Base-by-base conservation (phyloP, 768 basidiomycete genomes). In the Panaeolus papilionaceus region DNA sequence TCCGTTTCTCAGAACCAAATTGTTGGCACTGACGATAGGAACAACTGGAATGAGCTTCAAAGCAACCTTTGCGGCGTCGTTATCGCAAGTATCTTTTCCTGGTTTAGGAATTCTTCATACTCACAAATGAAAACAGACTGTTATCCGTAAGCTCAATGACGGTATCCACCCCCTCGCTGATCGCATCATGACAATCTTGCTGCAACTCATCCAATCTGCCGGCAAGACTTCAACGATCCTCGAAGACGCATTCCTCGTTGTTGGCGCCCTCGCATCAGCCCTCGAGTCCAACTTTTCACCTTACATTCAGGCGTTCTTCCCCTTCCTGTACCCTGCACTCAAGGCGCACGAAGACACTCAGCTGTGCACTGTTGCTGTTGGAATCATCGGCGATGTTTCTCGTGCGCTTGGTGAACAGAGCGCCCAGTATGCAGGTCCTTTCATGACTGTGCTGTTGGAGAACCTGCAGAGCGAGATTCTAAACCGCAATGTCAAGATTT, bases 31-130 rank as follows among this genome's bases (percentile, higher is more conserved):
- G 98, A 99, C 78, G 98, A 99, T 75, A 90, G 94, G 69, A 96
- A 96, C 79, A 99, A 98, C 82, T 98, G 97, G 96, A 98, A 98
- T 75, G 97, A 99, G 77, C 85, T 99, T 28, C 96, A 98, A 77
- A 92, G 94, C 80, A 98, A 97, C 80, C 86, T 98, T 72, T 98
- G 96, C 77, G 90, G 92, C 71, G 93, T 98, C 61, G 84, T 94
- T 64, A 92, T 94, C 65, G 94, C 95, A 75, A 75, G 93, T 82
- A 23, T 40, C 58, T 47, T 47, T 7, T 6, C 37, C 12, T 23
- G 45, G 45, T 45, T n/a, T 49, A 9, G 42, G 42, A 37, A 62
- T 10, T 58, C 37, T 42, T 42, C 0, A 33, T 44, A 33, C 64
- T 70, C 38, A 65, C 54, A 26, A 51, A 69, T 69, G 18, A 64